phyloP scores from a whole-genome alignment of 495 filamentous ascomycete genomes.

The Jackrogersella multiformis region DNA sequence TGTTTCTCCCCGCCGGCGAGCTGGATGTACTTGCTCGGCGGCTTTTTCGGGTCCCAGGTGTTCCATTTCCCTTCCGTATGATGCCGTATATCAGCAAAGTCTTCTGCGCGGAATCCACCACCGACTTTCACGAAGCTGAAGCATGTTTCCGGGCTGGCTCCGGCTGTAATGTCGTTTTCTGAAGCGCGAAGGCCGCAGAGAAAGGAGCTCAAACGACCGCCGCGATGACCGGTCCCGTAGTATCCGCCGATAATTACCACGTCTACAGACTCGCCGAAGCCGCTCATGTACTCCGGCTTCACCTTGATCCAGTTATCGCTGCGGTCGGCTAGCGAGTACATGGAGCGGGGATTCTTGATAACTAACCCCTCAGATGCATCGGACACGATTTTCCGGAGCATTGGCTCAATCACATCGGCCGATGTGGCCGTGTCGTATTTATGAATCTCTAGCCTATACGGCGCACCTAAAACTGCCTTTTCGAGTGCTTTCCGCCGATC shows the following conservation, averaged over 20 bases:
- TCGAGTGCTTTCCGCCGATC: conserved; percentile 83
- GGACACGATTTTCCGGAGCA: conserved; percentile 82
- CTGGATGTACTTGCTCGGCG: conserved; percentile 82
- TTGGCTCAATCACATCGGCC: conserved; percentile 76
- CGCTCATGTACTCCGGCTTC: conserved; percentile 98
- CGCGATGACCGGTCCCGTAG: conserved; percentile 85
- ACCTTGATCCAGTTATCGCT: conserved; percentile 99
- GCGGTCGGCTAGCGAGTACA: conserved; percentile 87
- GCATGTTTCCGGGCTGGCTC: conserved; percentile 73
- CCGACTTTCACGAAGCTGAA: conserved; percentile 97
- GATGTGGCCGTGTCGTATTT: conserved; percentile 72
- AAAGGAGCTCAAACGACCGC: conserved; percentile 84
- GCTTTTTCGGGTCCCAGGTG: conserved; percentile 81
- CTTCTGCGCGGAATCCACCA: conserved; percentile 85
- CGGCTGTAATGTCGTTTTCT: conserved; percentile 66
- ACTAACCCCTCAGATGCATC: conserved; percentile 92
- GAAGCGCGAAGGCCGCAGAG: conserved; percentile 85
- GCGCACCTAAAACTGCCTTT: conserved; percentile 68
- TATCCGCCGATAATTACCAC: conserved; percentile 91
- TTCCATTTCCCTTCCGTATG: conserved; percentile 91
- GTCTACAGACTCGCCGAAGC: conserved; percentile 94
- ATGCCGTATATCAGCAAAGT: conserved; percentile 83
- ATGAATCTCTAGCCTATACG: conserved; percentile 85
- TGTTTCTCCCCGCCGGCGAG: conserved; percentile 75
- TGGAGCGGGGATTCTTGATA: conserved; percentile 89